These are phyloP conservation scores for Zanthoxylum bungeanum DNA, from an alignment of 345 rosid species.

Conservation along the genomic window DNA sequence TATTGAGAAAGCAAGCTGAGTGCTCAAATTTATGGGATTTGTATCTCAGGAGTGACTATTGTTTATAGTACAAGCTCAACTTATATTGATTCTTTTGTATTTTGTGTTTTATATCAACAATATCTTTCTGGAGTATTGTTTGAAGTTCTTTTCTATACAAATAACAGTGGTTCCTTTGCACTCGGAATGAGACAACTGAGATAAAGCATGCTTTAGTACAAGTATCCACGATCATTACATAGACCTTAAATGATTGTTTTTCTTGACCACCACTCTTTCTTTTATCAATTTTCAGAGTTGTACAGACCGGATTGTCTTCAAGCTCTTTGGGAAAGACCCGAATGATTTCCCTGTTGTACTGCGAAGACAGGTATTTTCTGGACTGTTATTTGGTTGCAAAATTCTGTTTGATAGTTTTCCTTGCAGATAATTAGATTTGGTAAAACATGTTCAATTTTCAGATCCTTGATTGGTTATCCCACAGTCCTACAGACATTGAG, in stretches of 20 bases:
- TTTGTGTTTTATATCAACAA: background rate
- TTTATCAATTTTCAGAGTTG: constrained; percentile 40
- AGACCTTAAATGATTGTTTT: constrained; percentile 8
- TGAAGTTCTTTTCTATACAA: background rate
- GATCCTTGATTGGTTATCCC: constrained; percentile 67
- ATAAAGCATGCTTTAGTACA: background rate
- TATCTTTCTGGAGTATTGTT: background rate
- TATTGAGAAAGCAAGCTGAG: constrained; percentile 3
- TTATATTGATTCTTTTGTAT: background rate
- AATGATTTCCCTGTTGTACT: constrained; percentile 46
- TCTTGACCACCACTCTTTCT: constrained; percentile 16
- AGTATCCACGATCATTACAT: background rate
- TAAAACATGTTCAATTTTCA: constrained; percentile 28
- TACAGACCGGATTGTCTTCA: constrained; percentile 55
- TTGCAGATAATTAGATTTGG: constrained; percentile 10
- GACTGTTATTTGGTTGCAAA: constrained; percentile 2
- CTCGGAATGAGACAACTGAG: background rate
- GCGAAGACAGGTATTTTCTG: constrained; percentile 46
- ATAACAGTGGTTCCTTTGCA: background rate
- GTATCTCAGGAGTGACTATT: background rate
- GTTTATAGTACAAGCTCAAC: background rate
- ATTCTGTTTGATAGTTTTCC: constrained; percentile 1
- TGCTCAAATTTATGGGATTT: background rate
- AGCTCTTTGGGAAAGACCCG: constrained; percentile 62
- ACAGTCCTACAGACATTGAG: constrained; percentile 68